Percentiles rank a stretch among this genome's conserved stretches.
phyloP scores from a whole-genome alignment of 371 early-diverging fungal genomes.

The Fennellomyces sp. region DNA sequence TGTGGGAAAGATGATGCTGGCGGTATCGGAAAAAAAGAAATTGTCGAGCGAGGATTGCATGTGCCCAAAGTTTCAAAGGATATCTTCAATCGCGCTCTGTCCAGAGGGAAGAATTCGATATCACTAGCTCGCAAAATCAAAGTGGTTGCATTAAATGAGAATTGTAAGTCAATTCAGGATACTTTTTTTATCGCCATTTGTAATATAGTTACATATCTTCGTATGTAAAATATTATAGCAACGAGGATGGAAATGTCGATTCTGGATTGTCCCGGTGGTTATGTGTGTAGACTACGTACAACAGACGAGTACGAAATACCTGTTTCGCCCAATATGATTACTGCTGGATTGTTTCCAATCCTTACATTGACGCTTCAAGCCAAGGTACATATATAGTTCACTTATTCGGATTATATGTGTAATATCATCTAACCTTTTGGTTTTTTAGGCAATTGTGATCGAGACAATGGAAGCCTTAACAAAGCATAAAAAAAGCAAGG shows the following conservation, averaged over 20 bases:
- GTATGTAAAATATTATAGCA: neutral
- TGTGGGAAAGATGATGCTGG: conserved; percentile 9
- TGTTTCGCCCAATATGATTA: too few relatives aligned
- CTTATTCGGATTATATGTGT: too few relatives aligned
- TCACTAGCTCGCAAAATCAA: conserved; percentile 6
- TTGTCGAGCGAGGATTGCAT: conserved; percentile 1
- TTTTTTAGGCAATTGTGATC: too few relatives aligned
- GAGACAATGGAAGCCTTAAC: too few relatives aligned
- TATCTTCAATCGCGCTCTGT: neutral
- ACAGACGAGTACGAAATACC: conserved; percentile 3
- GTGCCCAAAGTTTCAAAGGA: conserved; percentile 6
- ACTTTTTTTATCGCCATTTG: too few relatives aligned
- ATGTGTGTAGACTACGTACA: neutral
- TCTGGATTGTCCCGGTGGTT: conserved; percentile 7
- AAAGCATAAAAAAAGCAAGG: too few relatives aligned
- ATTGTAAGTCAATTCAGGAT: conserved; percentile 1
- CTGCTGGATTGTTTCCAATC: too few relatives aligned
- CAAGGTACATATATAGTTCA: too few relatives aligned
- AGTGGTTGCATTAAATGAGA: neutral
- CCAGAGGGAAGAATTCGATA: neutral
- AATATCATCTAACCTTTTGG: too few relatives aligned
- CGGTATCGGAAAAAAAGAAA: conserved; percentile 10
- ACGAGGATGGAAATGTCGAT: neutral
- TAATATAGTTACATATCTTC: neutral
- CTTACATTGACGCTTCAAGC: too few relatives aligned